Evolutionary conservation across 2,329 filamentous ascomycete species (phyloP), one percentile per base, ranked within the genome.

Genomic region (Aspergillus sp.): DNA sequence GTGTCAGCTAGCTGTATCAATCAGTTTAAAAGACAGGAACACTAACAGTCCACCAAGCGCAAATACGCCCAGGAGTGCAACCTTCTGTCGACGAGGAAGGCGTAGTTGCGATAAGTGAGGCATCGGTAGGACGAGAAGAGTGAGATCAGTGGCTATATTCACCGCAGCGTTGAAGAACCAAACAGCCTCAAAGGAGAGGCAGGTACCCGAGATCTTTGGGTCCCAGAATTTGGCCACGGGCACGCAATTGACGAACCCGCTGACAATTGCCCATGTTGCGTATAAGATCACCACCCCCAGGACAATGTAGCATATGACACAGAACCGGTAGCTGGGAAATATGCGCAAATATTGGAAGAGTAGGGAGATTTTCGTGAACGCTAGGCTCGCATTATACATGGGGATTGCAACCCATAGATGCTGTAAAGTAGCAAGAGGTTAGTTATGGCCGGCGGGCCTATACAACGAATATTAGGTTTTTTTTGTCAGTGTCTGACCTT

Each of bases 261-360:
- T 76, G 34, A 78, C 54, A n/a, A 73, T 62, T 4, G 71, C 70
- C 67, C 70, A 73, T 11, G 66, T 54, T 4, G 66, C 66, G 59
- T 73, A 73, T 4, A 63, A 41, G 5, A 66, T 64, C 13, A 73
- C 60, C 64, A 71, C 47, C 1, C 62, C 57, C 57, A 79, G 66
- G 19, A 79, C 60, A 20, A 64, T 34, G 51, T 70, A 74, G 58
- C 75, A 77, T 27, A 65, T 56, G 7, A 69, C 55, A 19, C 75
- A 68, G 44, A 70, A 73, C 37, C 54, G 59, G 19, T 59, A 67
- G 48, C 64, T 62, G 46, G 64, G 69, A 65, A 80, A 78, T 54
- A 81, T 73, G 30, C 78, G 77, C 11, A 80, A 69, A 59, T 80
- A 79, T 66, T 80, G 77, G 39, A 77, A 70, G 22, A 80, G 68